phyloP scores from a whole-genome alignment of 352 stramenopile genomes.

The Stephanocyclus meneghinianus region DNA sequence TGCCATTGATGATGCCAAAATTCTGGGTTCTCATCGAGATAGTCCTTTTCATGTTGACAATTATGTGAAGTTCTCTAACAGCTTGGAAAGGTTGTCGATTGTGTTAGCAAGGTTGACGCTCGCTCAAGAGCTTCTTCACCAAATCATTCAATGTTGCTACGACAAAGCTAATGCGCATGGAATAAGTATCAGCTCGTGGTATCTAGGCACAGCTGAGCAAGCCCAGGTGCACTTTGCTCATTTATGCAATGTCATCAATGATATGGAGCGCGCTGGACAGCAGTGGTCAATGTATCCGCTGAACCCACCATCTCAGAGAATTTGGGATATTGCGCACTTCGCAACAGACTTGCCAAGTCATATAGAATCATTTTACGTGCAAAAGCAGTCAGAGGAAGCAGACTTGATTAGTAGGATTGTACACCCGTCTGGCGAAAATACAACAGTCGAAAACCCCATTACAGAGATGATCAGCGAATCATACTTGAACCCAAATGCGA shows the following conservation, averaged over 20 bases:
- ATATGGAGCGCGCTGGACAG: slow-evolving; percentile 1
- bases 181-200: slow-evolving; percentile 15
- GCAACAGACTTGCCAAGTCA: background rate
- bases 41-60: slow-evolving; percentile 17
- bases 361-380: slow-evolving; percentile 16
- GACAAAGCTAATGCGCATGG: background rate
- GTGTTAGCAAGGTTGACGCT: slow-evolving; percentile 22
- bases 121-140: slow-evolving; percentile 6
- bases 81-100: slow-evolving; percentile 21
- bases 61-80: background rate
- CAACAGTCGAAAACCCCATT: slow-evolving; percentile 1
- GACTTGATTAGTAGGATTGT: background rate
- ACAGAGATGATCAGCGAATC: background rate
- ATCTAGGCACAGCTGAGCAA: slow-evolving; percentile 25
- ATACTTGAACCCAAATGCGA: background rate
- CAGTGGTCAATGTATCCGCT: slow-evolving; percentile 21
- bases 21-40: slow-evolving; percentile 3
- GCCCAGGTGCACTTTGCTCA: background rate
- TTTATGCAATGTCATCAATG: background rate
- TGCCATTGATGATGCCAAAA: background rate
- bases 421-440: background rate
- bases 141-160: slow-evolving; percentile 22
- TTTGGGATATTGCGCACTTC: slow-evolving; percentile 11
- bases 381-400: slow-evolving; percentile 18
- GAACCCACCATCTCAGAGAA: background rate